A percentile compares a stretch with the other conserved stretches of the same genome.
phyloP scores from a whole-genome alignment of 2,329 filamentous ascomycete species.

The Ascochyta fabae region DNA sequence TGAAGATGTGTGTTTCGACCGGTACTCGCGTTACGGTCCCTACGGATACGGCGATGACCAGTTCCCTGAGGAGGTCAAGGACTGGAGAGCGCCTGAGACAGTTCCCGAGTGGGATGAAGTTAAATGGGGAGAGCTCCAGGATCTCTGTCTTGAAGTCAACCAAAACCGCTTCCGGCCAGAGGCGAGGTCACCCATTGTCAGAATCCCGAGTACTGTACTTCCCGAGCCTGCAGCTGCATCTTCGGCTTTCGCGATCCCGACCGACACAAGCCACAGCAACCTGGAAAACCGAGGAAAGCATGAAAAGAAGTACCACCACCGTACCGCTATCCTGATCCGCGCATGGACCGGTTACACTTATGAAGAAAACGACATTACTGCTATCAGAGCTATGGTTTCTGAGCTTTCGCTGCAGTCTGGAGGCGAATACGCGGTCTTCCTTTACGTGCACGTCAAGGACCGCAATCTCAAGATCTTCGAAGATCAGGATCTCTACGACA shows the following conservation, averaged over 20 bases:
- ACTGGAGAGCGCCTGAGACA: conserved; percentile 48
- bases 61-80: conserved; percentile 54
- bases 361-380: conserved; percentile 54
- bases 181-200: conserved; percentile 50
- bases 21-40: conserved; percentile 57
- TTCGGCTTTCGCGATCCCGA: conserved; percentile 38
- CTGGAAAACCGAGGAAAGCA: conserved; percentile 30
- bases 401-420: conserved; percentile 55
- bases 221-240: conserved; percentile 35
- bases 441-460: conserved; percentile 60
- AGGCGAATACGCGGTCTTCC: conserved; percentile 57
- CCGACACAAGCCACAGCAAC: conserved; percentile 37
- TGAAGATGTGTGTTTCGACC: conserved; percentile 69
- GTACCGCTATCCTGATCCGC: conserved; percentile 56
- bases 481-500: conserved; percentile 64
- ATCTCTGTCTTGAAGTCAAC: conserved; percentile 70
- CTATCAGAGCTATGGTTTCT: conserved; percentile 55
- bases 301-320: conserved; percentile 48
- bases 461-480: conserved; percentile 64
- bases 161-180: conserved; percentile 62
- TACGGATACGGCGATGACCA: conserved; percentile 66
- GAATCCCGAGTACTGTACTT: conserved; percentile 36
- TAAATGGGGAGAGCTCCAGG: conserved; percentile 74
- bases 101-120: conserved; percentile 67
- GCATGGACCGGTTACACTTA: conserved; percentile 57